A percentile compares a stretch with the other conserved stretches of the same genome.
These are phyloP conservation scores for Diplodia intermedia DNA, from an alignment of 2,329 filamentous ascomycete genomes.

Conservation along the genomic window DNA sequence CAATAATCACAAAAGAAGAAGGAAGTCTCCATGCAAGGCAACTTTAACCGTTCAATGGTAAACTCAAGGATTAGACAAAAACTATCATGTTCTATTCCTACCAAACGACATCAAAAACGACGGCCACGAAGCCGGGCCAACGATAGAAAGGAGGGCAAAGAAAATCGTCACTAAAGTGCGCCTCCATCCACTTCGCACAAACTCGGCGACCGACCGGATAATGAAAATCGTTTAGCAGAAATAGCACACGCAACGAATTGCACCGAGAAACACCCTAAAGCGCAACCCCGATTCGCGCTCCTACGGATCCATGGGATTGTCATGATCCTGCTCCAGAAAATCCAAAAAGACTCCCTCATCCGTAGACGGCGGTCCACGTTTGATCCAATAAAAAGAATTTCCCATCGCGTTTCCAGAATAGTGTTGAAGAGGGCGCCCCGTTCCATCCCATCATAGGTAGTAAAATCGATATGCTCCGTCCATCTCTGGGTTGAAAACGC, in stretches of 20 bases:
- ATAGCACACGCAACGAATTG: not conserved
- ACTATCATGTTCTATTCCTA: not conserved
- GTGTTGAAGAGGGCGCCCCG: not conserved
- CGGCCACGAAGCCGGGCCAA: not conserved
- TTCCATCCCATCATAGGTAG: not conserved
- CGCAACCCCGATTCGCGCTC: not conserved
- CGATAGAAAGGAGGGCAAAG: not conserved
- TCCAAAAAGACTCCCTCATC: not conserved
- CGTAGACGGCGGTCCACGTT: not conserved
- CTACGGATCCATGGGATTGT: conserved; percentile 1
- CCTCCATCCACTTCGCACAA: not conserved
- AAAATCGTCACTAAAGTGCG: not conserved
- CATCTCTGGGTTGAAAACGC: conserved; percentile 20
- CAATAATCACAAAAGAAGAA: not conserved
- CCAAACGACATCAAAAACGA: not conserved
- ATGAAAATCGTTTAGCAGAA: not conserved
- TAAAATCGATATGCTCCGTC: conserved; percentile 9
- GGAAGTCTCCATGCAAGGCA: not conserved
- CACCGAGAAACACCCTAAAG: not conserved
- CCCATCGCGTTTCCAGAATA: not conserved
- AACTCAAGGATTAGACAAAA: not conserved
- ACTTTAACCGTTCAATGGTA: not conserved
- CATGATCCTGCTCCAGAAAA: not conserved
- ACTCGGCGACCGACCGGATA: not conserved
- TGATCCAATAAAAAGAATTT: not conserved